Base-by-base conservation (phyloP, 2,329 filamentous ascomycete species). In the Emmonsia crescens region DNA sequence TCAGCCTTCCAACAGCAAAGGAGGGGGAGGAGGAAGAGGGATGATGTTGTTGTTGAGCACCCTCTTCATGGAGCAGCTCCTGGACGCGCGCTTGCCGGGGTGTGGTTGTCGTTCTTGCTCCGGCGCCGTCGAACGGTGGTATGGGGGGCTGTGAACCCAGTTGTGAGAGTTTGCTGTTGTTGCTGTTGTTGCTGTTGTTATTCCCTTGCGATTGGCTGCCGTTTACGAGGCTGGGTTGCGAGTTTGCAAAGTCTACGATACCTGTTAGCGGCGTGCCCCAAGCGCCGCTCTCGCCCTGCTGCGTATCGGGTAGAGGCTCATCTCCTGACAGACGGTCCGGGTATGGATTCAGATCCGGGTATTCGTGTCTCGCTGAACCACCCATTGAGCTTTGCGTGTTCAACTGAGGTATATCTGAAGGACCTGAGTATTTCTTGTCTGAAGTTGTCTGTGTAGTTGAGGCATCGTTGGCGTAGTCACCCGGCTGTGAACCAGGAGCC, bases 391-490 rank as follows among this genome's bases (percentile, higher is more conserved):
- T 81, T 71, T 92, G 88, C 0, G 88, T 89, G 71, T 87, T 87
- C 72, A 83, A 82, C 65, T 83, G 82, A 2, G 83, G 85, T 0
- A 84, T 86, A 14, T 85, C 86, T 2, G 88, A 91, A 5, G 85
- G 83, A 64, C 89, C 85, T 0, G 89, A 90, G 1, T 89, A 92
- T 72, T 85, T 86, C 75, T 96, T 94, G n/a, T 86, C 85, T 1
- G 81, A 83, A 0, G 92, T 96, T 2, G 86, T 88, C 27, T 85
- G 86, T 1, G 92, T 97, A 0, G 92, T 95, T 1, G 91, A 96
- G 1, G 91, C 93, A 69, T 96, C 91, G 68, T 97, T 96, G 60
- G 86, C 77, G 62, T 85, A 86, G 82, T 86, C 82, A 27, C 78
- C 77, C 19, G 80, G 76, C 69, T 85, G 80, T 38, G 83, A 83